Base-by-base conservation (phyloP, 2,329 filamentous ascomycete genomes). In the Xylogone sp. region DNA sequence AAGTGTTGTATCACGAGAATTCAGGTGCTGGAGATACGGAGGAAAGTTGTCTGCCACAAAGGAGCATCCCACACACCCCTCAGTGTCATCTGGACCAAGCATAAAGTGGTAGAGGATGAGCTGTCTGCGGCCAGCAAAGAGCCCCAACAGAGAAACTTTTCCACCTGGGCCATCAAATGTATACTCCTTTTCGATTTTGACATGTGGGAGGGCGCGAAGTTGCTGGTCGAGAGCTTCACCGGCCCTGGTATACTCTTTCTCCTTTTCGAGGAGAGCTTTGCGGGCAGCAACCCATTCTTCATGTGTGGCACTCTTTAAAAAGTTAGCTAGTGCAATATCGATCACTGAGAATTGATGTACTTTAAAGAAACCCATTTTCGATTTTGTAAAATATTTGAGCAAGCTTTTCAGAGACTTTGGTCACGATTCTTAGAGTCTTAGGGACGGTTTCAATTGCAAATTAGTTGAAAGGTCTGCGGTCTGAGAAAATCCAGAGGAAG, bases 41-140 rank as follows among this genome's bases (percentile, higher is more conserved):
- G 72, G 71, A n/a, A 75, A 59, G 43, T 68, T 63, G 34, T 75
- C 72, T 31, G 63, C 67, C 16, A 68, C 56, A 45, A 72, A 67
- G 7, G 65, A 65, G 56, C 71, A 76, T 4, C 69, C 71, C 16
- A 59, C 52, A 52, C 72, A 76, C 21, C 65, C 72, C 5, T 58
- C 51, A 2, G 67, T 61, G 2, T 65, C 58, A 2, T 61, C 55
- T 2, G 71, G 69, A 0, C 56, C 60, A 50, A 75, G 71, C 73
- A 76, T 76, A 64, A 75, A 75, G 60, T 76, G 72, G 56, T 75
- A 75, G 39, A 76, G 52, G 44, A 73, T 64, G 53, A 74, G 65
- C 49, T 71, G 66, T 22, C 66, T 62, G 27, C 64, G 63, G 48
- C 59, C 61, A 5, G 58, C 58, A 47, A 71, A 72, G 43, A 72